phyloP scores from a whole-genome alignment of 1,139 yeast species.

The Pneumocystis carinii region DNA sequence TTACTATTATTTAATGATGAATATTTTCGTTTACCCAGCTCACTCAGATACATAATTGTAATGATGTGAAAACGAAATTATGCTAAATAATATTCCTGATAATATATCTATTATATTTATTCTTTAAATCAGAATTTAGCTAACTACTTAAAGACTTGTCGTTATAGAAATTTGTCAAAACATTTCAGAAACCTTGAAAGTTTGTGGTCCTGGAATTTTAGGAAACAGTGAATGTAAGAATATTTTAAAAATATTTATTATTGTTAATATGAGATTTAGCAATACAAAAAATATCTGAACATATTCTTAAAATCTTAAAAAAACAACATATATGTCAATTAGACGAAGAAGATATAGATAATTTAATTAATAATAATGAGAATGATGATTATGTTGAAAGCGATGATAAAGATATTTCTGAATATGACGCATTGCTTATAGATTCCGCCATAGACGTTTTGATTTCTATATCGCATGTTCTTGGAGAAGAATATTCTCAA shows the following conservation, averaged over 20 bases:
- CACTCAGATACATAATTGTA: conserved; percentile 22
- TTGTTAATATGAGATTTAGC: conserved; percentile 12
- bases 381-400: conserved; percentile 38
- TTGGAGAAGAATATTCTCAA: conserved; percentile 57
- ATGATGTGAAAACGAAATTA: not conserved
- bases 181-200: conserved; percentile 51
- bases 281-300: conserved; percentile 38
- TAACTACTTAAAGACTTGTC: conserved; percentile 16
- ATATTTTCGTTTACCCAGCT: conserved; percentile 21
- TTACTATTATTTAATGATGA: conserved; percentile 1
- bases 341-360: conserved; percentile 42
- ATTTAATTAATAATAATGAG: conserved; percentile 28
- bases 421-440: conserved; percentile 69
- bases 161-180: conserved; percentile 68
- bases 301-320: conserved; percentile 51
- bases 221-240: conserved; percentile 25
- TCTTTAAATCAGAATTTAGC: not conserved
- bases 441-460: conserved; percentile 80
- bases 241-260: not conserved
- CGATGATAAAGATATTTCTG: conserved; percentile 37
- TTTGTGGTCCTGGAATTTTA: conserved; percentile 59
- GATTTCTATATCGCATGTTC: conserved; percentile 55
- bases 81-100: not conserved
- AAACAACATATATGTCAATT: conserved; percentile 73
- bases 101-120: not conserved